phyloP scores from a whole-genome alignment of 345 rosid genomes.

The Theobroma cacao region DNA sequence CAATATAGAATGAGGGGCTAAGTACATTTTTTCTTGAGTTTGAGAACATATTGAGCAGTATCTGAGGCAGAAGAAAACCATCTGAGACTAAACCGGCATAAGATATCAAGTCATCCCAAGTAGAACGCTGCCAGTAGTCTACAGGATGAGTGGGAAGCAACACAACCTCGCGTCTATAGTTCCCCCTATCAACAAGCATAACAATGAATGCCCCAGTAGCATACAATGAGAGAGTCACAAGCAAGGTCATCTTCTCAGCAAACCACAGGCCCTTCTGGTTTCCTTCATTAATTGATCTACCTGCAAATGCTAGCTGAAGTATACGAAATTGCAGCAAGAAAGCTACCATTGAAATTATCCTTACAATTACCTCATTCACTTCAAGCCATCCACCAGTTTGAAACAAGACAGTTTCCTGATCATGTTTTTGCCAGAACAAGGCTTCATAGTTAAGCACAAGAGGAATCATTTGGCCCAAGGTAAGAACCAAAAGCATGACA shows the following conservation, averaged over 20 bases:
- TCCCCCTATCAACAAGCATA: conserved; percentile 20
- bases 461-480: conserved; percentile 41
- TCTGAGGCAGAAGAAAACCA: conserved; percentile 52
- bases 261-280: conserved; percentile 27
- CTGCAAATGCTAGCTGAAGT: conserved; percentile 41
- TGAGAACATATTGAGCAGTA: conserved; percentile 39
- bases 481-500: conserved; percentile 46
- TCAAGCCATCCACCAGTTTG: conserved; percentile 39
- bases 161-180: not conserved
- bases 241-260: conserved; percentile 44
- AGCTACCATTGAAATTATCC: conserved; percentile 46
- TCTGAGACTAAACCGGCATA: conserved; percentile 44
- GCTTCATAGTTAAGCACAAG: conserved; percentile 44
- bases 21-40: conserved; percentile 36
- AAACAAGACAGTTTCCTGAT: conserved; percentile 20
- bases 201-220: conserved; percentile 36
- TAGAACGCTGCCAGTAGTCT: conserved; percentile 11
- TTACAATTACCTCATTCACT: conserved; percentile 40
- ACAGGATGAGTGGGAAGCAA: not conserved
- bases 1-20: conserved; percentile 32
- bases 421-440: conserved; percentile 20
- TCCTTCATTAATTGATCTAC: conserved; percentile 20
- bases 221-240: conserved; percentile 30
- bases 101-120: conserved; percentile 31
- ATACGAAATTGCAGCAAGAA: conserved; percentile 42